These are phyloP conservation scores for Arthrobotrys iridis DNA, from an alignment of 2,329 filamentous ascomycete genomes.

Conservation along the genomic window DNA sequence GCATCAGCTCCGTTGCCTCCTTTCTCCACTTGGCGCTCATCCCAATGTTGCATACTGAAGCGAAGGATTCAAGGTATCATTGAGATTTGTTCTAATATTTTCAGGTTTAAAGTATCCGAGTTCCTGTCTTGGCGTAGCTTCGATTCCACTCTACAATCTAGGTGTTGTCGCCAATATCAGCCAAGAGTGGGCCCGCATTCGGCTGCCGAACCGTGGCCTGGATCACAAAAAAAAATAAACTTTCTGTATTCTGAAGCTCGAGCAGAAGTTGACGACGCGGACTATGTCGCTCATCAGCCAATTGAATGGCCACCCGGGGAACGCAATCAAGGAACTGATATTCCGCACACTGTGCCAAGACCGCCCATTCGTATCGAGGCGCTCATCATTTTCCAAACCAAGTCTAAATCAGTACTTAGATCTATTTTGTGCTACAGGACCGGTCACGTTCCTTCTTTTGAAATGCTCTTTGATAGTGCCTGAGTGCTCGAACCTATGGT, in stretches of 20 bases:
- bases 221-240: constrained; percentile 20
- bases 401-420: constrained; percentile 20
- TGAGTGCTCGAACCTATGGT: constrained; percentile 37
- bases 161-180: background rate
- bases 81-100: background rate
- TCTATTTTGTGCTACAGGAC: constrained; percentile 9
- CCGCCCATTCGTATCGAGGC: constrained; percentile 2
- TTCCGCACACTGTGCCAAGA: constrained; percentile 9
- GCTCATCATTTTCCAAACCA: constrained; percentile 36
- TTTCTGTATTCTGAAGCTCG: constrained; percentile 14
- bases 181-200: constrained; percentile 19
- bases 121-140: background rate
- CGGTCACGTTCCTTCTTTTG: constrained; percentile 33
- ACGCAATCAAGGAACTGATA: background rate
- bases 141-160: background rate
- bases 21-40: background rate
- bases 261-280: background rate
- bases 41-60: background rate
- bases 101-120: background rate
- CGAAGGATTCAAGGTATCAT: background rate
- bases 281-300: background rate
- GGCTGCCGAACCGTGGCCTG: constrained; percentile 13
- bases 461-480: background rate
- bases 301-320: background rate
- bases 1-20: background rate